Evolutionary conservation across 805 yeast species (phyloP).

Genomic region (Ogataea dorogensis): DNA sequence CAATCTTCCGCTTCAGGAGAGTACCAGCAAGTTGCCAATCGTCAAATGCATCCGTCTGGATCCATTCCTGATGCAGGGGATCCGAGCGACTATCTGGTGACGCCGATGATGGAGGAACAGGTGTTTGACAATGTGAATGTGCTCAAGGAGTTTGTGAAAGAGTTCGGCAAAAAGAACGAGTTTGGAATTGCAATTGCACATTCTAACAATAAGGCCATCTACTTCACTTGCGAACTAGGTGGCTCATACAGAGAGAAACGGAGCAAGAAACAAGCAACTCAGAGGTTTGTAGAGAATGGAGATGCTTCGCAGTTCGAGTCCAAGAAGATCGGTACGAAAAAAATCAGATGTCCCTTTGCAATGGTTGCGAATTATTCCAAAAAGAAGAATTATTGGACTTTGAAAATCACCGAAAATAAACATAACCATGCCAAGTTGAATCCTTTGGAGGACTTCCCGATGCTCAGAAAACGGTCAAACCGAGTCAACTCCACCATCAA

Average conservation of each 20-base stretch:
- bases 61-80: conserved; percentile 18
- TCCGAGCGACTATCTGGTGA: conserved; percentile 44
- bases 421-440: conserved; percentile 60
- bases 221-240: conserved; percentile 58
- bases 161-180: conserved; percentile 55
- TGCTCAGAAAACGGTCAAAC: conserved; percentile 52
- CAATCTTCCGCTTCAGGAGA: conserved; percentile 9
- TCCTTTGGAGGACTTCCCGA: conserved; percentile 54
- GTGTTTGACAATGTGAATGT: conserved; percentile 49
- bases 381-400: conserved; percentile 48
- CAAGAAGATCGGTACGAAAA: conserved; percentile 42
- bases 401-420: conserved; percentile 52
- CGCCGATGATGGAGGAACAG: conserved; percentile 54
- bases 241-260: conserved; percentile 55
- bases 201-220: conserved; percentile 56
- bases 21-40: conserved; percentile 14
- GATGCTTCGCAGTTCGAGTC: conserved; percentile 20
- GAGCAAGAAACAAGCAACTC: conserved; percentile 20
- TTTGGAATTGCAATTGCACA: conserved; percentile 61
- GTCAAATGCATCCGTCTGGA: conserved; percentile 9
- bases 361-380: conserved; percentile 57
- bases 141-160: conserved; percentile 52
- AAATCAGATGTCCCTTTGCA: conserved; percentile 56
- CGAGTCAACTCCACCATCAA: conserved; percentile 51
- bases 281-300: conserved; percentile 25